Evolutionary conservation across 768 basidiomycete genomes (phyloP).

Genomic region (Bullera alba): DNA sequence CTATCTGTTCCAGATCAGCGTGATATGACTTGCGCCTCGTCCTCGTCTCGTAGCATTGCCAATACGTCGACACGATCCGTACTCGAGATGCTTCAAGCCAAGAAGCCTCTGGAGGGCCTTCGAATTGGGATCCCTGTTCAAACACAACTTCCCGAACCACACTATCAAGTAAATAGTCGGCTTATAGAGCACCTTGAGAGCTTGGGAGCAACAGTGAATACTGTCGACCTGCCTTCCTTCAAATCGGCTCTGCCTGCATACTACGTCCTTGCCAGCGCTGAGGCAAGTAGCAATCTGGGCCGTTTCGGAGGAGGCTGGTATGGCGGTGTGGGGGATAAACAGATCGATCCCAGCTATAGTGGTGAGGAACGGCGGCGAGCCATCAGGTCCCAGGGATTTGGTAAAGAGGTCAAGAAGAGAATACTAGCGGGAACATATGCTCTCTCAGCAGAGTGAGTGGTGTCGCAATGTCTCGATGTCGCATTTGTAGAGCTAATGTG

Average conservation of each 20-base stretch:
- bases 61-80: conserved; percentile 7
- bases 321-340: conserved; percentile 51
- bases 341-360: conserved; percentile 52
- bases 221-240: conserved; percentile 66
- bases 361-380: conserved; percentile 22
- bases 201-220: conserved; percentile 61
- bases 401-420: conserved; percentile 74
- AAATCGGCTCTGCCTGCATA: conserved; percentile 79
- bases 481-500: neutral
- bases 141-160: conserved; percentile 46
- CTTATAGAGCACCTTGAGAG: conserved; percentile 49
- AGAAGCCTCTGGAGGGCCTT: conserved; percentile 51
- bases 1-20: conserved; percentile 57
- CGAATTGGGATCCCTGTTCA: conserved; percentile 66
- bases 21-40: conserved; percentile 67
- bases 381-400: conserved; percentile 62
- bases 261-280: conserved; percentile 90
- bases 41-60: conserved; percentile 38
- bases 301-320: conserved; percentile 82
- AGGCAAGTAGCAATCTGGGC: conserved; percentile 86
- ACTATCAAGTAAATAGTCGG: conserved; percentile 3
- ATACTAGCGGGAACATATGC: conserved; percentile 87
- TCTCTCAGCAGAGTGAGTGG: conserved; percentile 74
- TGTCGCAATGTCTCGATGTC: neutral
- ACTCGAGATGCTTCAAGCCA: neutral